These are phyloP conservation scores for Botrytis pseudocinerea DNA, from an alignment of 2,329 filamentous ascomycete genomes.

Conservation along the genomic window DNA sequence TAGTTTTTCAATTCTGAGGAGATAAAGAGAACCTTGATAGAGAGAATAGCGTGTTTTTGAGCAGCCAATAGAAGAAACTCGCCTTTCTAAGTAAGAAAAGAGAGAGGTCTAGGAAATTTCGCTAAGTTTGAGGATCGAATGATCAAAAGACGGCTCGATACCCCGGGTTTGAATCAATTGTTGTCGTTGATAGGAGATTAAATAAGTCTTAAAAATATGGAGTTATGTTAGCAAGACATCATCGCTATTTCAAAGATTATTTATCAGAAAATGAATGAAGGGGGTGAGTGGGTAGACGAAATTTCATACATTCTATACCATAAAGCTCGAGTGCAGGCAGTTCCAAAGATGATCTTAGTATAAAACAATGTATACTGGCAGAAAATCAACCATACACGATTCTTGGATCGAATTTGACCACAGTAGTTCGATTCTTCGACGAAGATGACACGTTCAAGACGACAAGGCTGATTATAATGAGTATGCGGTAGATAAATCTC, in stretches of 20 bases:
- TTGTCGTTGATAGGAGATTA: neutral
- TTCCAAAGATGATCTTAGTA: neutral
- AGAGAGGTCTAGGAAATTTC: neutral
- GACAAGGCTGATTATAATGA: neutral
- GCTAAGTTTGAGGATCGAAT: neutral
- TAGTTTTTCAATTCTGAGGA: neutral
- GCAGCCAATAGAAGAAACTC: neutral
- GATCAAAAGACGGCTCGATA: neutral
- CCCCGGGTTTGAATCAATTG: neutral
- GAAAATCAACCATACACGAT: neutral
- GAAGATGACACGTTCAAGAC: neutral
- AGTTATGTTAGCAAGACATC: neutral
- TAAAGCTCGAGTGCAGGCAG: neutral
- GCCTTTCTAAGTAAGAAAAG: neutral
- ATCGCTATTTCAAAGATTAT: neutral
- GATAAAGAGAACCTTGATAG: neutral
- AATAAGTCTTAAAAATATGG: neutral
- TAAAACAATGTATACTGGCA: neutral
- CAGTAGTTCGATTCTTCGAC: neutral
- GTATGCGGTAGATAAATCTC: neutral
- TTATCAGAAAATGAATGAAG: neutral
- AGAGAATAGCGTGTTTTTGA: neutral
- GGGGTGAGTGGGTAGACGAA: neutral
- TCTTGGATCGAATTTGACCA: neutral
- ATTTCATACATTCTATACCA: neutral